Evolutionary conservation across 2,329 filamentous ascomycete genomes (phyloP).

Genomic region (Nemania serpens): DNA sequence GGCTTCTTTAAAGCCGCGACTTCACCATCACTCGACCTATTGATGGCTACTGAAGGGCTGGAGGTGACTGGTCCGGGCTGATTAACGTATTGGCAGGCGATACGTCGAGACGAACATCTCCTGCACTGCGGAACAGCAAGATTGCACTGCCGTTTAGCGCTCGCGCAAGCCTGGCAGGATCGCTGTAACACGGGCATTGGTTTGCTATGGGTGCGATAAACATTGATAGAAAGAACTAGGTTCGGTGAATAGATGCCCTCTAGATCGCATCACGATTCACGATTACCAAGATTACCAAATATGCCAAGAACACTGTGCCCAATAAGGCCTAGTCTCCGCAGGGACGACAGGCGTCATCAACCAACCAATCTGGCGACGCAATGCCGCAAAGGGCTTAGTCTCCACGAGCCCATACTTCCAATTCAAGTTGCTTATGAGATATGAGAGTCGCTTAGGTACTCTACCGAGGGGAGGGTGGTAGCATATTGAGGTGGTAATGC

Average conservation of each 20-base stretch:
- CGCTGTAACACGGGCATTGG: constrained; percentile 1
- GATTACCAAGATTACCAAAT: neutral
- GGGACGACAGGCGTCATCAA: neutral
- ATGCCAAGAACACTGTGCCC: neutral
- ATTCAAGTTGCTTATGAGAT: too few relatives aligned
- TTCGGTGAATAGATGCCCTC: too few relatives aligned
- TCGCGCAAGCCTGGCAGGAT: constrained; percentile 3
- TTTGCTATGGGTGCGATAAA: too few relatives aligned
- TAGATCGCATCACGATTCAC: too few relatives aligned
- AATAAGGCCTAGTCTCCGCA: constrained; percentile 10
- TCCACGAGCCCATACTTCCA: neutral
- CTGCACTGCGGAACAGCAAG: neutral
- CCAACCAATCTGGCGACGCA: neutral
- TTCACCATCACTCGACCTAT: neutral
- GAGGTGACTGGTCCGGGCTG: neutral
- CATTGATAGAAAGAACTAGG: too few relatives aligned
- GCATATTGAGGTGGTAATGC: too few relatives aligned
- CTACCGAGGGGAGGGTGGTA: too few relatives aligned
- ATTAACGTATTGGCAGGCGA: constrained; percentile 1
- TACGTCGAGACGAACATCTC: neutral
- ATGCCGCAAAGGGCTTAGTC: neutral
- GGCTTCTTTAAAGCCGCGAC: neutral
- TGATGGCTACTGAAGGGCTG: neutral
- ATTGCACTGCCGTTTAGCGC: constrained; percentile 5
- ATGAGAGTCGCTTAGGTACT: too few relatives aligned